Base-by-base conservation (phyloP, 2,329 filamentous ascomycete species). In the Nothophaeocryptopus gaeumannii region DNA sequence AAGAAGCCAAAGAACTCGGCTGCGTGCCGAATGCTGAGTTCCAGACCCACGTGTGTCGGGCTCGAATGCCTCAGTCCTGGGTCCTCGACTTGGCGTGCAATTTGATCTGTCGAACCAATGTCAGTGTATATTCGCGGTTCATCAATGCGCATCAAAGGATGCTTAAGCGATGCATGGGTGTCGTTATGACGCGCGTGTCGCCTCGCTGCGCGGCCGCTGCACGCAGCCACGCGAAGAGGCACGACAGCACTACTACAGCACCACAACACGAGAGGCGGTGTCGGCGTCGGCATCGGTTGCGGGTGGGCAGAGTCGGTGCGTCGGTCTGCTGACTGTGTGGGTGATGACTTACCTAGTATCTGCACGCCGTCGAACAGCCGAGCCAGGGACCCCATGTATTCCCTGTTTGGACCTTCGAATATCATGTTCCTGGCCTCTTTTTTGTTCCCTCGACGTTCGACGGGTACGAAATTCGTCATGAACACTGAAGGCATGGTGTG, bases 1-100 rank as follows among this genome's bases (percentile, higher is more conserved):
- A 93, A 97, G 70, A 99, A 96, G 12, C 86, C 91, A 68, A 99
- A 99, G 71, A 99, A 99, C 71, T 99, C 93, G 31, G 92, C 89
- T 7, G 92, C 93, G 69, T 96, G 92, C 35, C 92, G 83, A 32
- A 90, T 90, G 67, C 89, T 93, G 35, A 99, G 80, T 72, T 99
- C 93, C 31, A 99, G 81, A 8, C 93, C 93, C 45, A 99, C 91
- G 66, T 96, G 91, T 8, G 93, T 97, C 63, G 89, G 90, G 61
- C 91, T 92, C 13, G 89, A 90, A 70, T 93, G 89, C 60, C 88
- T 88, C 47, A 97, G 80, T 8, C 92, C 92, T 5, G 92, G 92
- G 66, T 97, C 92, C 67, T 96, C 92, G 39, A 96, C 90, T 75
- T 96, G 92, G 58, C 92, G 87, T 45, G 91, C 89, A 69, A 97